These are phyloP conservation scores for Fabrea salina DNA, from an alignment of 169 alveolate species.

Conservation along the genomic window DNA sequence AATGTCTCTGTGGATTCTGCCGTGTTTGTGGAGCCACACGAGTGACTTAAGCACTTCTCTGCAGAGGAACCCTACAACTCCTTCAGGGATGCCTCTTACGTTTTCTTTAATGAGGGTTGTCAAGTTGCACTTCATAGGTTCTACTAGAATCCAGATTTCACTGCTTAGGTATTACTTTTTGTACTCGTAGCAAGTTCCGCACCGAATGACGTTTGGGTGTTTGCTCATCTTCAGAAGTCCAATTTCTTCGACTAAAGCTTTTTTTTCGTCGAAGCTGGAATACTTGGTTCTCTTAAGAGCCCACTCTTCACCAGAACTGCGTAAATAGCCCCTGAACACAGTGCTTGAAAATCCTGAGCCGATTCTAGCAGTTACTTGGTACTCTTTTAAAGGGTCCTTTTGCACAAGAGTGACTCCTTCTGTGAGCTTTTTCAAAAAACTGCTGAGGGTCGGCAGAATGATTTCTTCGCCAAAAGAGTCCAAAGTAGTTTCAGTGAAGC, in stretches of 20 bases:
- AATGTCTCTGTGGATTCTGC: conserved; percentile 68
- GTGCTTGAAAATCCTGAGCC: background rate
- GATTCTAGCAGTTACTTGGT: background rate
- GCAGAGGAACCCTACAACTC: too few species aligned
- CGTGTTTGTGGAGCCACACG: too few species aligned
- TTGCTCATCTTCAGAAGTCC: background rate
- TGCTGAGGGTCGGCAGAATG: too few species aligned
- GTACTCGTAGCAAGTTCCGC: background rate
- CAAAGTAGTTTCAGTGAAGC: too few species aligned
- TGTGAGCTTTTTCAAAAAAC: too few species aligned
- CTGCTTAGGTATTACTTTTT: background rate
- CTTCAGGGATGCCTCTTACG: too few species aligned
- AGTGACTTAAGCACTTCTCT: too few species aligned
- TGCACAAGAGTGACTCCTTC: too few species aligned
- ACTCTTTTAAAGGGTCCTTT: background rate
- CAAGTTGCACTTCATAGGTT: background rate
- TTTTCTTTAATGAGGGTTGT: background rate
- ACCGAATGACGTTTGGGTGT: background rate
- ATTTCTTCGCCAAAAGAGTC: too few species aligned
- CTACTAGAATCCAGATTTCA: background rate
- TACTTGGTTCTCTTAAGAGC: too few species aligned
- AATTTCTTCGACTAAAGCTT: background rate
- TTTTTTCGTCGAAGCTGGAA: too few species aligned
- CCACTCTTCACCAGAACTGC: background rate
- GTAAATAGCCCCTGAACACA: background rate